Conservation (phyloP, 805 yeast genomes). For the Candida glaebosa region DNA sequence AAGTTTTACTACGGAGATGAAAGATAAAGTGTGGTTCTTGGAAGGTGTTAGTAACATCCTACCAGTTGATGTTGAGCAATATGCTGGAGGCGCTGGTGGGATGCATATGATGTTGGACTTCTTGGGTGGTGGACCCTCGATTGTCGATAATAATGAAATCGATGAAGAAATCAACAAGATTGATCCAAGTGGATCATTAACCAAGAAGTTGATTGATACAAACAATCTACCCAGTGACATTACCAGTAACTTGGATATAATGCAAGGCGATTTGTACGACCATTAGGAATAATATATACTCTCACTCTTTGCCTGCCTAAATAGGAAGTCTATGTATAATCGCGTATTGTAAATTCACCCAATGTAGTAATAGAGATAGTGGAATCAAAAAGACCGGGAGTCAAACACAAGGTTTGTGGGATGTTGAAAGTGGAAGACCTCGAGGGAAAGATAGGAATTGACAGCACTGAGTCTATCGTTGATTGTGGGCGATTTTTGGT, state of each 20-base stretch:
- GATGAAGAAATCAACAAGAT: constrained; percentile 39
- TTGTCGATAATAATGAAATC: constrained; percentile 33
- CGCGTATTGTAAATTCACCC: not conserved
- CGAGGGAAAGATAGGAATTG: no score
- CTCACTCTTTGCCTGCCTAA: not conserved
- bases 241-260: constrained; percentile 47
- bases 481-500: not conserved
- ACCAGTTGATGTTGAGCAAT: constrained; percentile 89
- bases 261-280: constrained; percentile 43
- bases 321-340: not conserved
- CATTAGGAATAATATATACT: not conserved
- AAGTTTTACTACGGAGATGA: constrained; percentile 80
- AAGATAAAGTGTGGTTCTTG: constrained; percentile 87
- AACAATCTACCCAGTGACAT: constrained; percentile 56
- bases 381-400: not conserved
- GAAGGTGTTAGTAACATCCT: constrained; percentile 87
- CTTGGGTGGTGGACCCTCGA: constrained; percentile 62
- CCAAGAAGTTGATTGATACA: constrained; percentile 49
- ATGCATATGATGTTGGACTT: constrained; percentile 91
- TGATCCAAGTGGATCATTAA: constrained; percentile 43
- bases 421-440: no score
- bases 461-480: not conserved
- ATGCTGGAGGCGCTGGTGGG: constrained; percentile 83
- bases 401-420: not conserved
- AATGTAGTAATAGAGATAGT: not conserved